phyloP scores from a whole-genome alignment of 1,284 basidiomycete species.

The Cryptococcus sp. region DNA sequence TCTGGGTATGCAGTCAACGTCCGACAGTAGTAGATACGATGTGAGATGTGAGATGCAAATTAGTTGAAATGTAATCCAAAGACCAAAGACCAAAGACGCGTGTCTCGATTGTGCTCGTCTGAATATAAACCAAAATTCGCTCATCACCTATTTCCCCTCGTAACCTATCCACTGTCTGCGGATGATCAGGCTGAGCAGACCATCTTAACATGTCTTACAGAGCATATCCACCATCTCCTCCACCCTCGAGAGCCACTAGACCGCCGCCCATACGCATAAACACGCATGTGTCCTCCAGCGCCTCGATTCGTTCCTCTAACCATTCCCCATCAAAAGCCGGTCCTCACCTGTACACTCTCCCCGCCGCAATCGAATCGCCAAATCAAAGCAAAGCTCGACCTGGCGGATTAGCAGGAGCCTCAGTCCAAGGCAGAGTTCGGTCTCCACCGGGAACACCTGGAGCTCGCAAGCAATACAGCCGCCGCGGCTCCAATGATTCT shows the following conservation, averaged over 20 bases:
- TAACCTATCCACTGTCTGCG: too few relatives aligned
- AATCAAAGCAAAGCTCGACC: conserved; percentile 15
- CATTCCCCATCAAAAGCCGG: conserved; percentile 16
- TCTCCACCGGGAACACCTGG: conserved; percentile 22
- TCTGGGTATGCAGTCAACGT: too few relatives aligned
- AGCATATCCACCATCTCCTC: conserved; percentile 20
- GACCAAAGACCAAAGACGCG: too few relatives aligned
- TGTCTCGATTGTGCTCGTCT: too few relatives aligned
- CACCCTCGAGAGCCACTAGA: conserved; percentile 11
- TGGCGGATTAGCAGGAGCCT: conserved; percentile 15
- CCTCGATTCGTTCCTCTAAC: conserved; percentile 16
- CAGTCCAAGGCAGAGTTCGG: conserved; percentile 2
- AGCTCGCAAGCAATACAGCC: conserved; percentile 7
- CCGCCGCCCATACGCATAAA: conserved; percentile 21
- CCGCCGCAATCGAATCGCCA: conserved; percentile 14
- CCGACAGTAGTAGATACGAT: too few relatives aligned
- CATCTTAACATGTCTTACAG: too few relatives aligned
- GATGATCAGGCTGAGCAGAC: too few relatives aligned
- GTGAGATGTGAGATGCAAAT: too few relatives aligned
- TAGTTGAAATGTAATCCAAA: too few relatives aligned
- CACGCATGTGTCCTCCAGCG: conserved; percentile 12
- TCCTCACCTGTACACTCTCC: conserved; percentile 17
- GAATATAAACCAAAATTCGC: too few relatives aligned
- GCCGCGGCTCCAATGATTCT: conserved; percentile 14
- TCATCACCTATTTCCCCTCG: too few relatives aligned